Conservation (phyloP, 2,329 filamentous ascomycete species). For the Alternaria ventricosa region DNA sequence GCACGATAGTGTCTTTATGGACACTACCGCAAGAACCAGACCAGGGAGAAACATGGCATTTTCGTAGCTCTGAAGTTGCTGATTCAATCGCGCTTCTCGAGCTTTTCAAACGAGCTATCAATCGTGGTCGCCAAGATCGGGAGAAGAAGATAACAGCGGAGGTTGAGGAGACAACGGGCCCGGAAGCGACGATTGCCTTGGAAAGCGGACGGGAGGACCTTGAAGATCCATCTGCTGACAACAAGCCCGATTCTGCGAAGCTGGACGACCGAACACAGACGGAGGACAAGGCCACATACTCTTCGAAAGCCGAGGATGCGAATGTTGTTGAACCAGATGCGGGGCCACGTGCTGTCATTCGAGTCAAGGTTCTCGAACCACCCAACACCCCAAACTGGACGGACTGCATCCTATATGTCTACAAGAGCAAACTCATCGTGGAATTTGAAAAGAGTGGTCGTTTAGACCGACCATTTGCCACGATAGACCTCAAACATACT, state of each 20-base stretch:
- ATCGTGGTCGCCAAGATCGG: background rate
- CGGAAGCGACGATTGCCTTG: background rate
- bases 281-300: background rate
- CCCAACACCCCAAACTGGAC: too few species aligned
- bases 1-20: background rate
- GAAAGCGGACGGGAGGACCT: accelerated
- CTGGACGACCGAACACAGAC: background rate
- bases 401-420: background rate
- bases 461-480: background rate
- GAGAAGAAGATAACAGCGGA: background rate
- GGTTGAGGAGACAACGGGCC: background rate
- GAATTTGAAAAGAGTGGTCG: background rate
- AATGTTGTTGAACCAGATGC: background rate
- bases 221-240: background rate
- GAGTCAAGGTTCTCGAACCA: too few species aligned
- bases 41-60: background rate
- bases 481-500: background rate
- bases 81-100: constrained; percentile 9
- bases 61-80: constrained; percentile 1
- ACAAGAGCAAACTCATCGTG: background rate
- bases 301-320: background rate
- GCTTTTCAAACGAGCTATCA: constrained; percentile 3
- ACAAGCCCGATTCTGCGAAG: background rate
- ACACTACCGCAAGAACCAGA: background rate
- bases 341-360: background rate